phyloP scores from a whole-genome alignment of 495 filamentous ascomycete genomes.

The Margaritispora aquatica region DNA sequence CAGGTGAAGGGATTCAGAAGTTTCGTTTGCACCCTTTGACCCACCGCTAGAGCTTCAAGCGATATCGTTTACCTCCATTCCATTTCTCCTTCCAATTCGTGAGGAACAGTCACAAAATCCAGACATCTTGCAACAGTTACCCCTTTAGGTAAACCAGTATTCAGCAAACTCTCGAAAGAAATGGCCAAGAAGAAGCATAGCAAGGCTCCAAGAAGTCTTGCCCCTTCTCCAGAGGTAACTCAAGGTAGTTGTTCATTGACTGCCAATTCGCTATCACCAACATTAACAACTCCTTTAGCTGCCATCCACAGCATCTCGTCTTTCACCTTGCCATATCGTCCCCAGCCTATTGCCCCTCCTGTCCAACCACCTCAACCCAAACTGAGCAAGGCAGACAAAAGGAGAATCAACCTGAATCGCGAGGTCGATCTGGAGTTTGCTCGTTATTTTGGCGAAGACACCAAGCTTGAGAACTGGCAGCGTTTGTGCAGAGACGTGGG shows the following conservation, averaged over 20 bases:
- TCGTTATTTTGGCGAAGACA: constrained; percentile 10
- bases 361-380: not conserved
- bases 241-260: not conserved
- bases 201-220: not conserved
- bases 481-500: constrained; percentile 12
- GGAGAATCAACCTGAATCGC: not conserved
- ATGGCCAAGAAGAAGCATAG: not conserved
- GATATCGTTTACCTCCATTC: not conserved
- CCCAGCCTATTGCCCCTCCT: not conserved
- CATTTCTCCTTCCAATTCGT: not conserved
- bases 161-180: too few species aligned
- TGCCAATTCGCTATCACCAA: too few species aligned
- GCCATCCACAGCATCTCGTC: not conserved
- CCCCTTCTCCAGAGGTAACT: not conserved
- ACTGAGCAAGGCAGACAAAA: not conserved
- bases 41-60: not conserved
- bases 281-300: too few species aligned
- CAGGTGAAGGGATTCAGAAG: not conserved
- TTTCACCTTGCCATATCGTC: not conserved
- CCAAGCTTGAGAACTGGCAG: constrained; percentile 18
- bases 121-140: too few species aligned
- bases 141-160: too few species aligned
- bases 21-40: not conserved
- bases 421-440: constrained; percentile 13
- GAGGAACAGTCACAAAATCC: not conserved